Evolutionary conservation across 179 eudicot species (phyloP), one percentile per base, ranked within the genome.

Genomic region (Gypsophila paniculata): DNA sequence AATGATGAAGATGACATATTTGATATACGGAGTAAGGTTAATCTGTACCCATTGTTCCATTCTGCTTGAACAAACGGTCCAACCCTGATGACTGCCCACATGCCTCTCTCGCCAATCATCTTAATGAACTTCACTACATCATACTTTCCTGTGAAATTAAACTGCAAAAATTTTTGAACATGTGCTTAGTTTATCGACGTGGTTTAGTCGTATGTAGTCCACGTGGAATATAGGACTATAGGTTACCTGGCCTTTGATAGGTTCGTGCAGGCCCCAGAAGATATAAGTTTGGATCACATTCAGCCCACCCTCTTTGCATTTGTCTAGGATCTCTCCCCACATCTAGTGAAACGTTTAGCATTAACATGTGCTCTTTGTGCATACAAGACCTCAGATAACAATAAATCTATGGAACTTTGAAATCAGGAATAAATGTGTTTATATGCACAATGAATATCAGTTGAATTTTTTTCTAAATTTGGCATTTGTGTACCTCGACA

Each of bases 201-300:
- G 49, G 21, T 23, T 66, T 14, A 66, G 70, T 14, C 4, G 8
- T 66, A 19, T 25, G 36, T 44, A 68, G 15, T 51, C 25, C 23
- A 49, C 26, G 18, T 46, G 2, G 38, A 46, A 25, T 46, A 8
- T 38, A 51, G 2, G 38, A 46, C 15, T 46, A 8, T 38, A 51
- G 69, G 15, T 63, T 72, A 92, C 98, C 96, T 88, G 76, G 76
- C 96, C 96, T 76, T 89, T 85, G 19, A 84, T 73, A 68, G 98
- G 91, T 75, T 93, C 98, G 66, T 93, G 98, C n/a, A 82, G 32
- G 63, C 88, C 90, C 99, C 99, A 94, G 69, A 94, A 94, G 46
- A 87, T 89, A 49, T 94, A 94, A 22, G 97, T 91, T 72, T 85
- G 86, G 62, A 94, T 85, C 59, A 83, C 70, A 74, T 94, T 94